Evolutionary conservation across 257 asterid genomes (phyloP).

Genomic region (Primulina huaijiensis): DNA sequence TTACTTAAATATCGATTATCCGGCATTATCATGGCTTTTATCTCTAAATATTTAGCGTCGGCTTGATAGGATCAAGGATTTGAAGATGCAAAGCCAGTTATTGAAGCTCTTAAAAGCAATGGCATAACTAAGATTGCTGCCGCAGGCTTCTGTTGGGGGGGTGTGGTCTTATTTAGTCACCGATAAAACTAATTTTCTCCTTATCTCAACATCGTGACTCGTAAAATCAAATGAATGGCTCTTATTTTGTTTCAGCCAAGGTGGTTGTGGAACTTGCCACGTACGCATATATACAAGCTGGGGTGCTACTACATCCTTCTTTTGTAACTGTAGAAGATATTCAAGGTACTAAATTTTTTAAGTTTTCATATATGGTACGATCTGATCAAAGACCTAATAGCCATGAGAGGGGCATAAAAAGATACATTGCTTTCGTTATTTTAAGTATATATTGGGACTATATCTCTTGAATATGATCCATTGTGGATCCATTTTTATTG

Average conservation of each 20-base stretch:
- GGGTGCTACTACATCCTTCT: conserved; percentile 63
- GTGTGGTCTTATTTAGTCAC: conserved; percentile 23
- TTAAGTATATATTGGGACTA: no score
- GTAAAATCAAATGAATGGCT: not conserved
- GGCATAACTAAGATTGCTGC: conserved; percentile 60
- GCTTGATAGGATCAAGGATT: conserved; percentile 48
- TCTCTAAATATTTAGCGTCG: not conserved
- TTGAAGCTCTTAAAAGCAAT: conserved; percentile 56
- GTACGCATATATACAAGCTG: conserved; percentile 48
- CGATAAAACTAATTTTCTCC: not conserved
- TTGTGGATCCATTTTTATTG: not conserved
- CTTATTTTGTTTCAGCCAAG: conserved; percentile 43
- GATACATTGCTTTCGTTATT: not conserved
- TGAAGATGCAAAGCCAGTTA: conserved; percentile 53
- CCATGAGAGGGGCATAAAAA: not conserved
- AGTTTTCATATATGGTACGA: not conserved
- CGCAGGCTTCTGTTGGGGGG: conserved; percentile 77
- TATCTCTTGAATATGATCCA: no score
- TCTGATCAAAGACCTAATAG: not conserved
- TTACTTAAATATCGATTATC: not conserved
- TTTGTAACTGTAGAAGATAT: conserved; percentile 52
- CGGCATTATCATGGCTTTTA: not conserved
- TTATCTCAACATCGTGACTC: not conserved
- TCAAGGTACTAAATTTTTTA: conserved; percentile 32
- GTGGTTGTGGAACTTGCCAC: conserved; percentile 61